Base-by-base conservation (phyloP, 306 rosid genomes). In the Ceratonia siliqua region DNA sequence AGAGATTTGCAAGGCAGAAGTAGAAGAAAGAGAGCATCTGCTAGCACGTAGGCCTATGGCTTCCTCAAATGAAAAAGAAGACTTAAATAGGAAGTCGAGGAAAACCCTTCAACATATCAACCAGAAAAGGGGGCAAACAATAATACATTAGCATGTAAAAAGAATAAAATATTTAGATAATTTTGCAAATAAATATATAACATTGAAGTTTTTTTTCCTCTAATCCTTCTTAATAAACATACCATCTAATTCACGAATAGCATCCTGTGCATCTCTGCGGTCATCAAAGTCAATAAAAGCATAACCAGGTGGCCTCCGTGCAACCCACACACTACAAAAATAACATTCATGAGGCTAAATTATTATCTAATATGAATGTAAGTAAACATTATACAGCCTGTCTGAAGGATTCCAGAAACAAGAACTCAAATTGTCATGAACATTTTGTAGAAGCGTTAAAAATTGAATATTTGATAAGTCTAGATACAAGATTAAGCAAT, bases 251-350 rank as follows among this genome's bases (percentile, higher is more conserved):
- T 90, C 99, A 11, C 96, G 95, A 36, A 95, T 92, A 33, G 97
- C 98, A 79, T 95, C 99, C 58, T 89, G 89, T 2, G 98, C 98
- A 68, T 95, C 99, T 78, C 99, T 82, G 8, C 83, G 75, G 59
- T 95, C 99, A 84, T 95, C 99, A 12, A 95, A 95, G 74, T 95
- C 99, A 36, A 95, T 85, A 59, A 95, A 95, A 53, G 99, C 99
- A 82, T 95, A 95, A 67, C 99, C 99, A 22, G 99, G 98, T 53
- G 99, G 99, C 20, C 99, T 87, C 50, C 98, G 78, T 35, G 99
- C 99, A 80, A 95, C 99, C 99, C 99, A 95, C 18, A 95, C 99
- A 82, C 99, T 95, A 84, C 81, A 75, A 49, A 78, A 4, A 49
- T 27, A 72, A 27, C 30, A 62, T 13, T 18, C 25, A 15, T 12